Evolutionary conservation across 257 asterid genomes (phyloP), one percentile per base, ranked within the genome.

Genomic region (Solanum piurae): DNA sequence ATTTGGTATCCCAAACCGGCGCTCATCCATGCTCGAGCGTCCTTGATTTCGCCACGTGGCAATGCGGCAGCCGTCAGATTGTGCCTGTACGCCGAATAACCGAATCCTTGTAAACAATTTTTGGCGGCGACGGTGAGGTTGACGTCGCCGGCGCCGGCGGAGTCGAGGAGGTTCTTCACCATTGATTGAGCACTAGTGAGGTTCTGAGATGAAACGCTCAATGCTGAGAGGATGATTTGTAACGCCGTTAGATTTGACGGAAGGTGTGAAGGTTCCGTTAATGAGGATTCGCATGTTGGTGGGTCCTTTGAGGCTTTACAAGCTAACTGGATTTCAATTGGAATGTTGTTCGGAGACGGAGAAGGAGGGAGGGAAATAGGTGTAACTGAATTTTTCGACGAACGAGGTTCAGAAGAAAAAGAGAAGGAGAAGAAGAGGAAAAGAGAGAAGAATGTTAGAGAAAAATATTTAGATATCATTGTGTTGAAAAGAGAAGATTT

Each of bases 21-120:
- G 71, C 87, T 82, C 87, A 44, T 83, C 87, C 87, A 87, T 37
- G 89, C 74, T 10, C 89, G 89, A 6, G 83, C 86, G 58, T 87
- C 87, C 89, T 87, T 87, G 72, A 87, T 64, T 71, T 18, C 85
- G 2, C 80, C 89, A 68, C 72, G 46, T 60, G 68, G 71, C 58
- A 87, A 36, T 8, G 86, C 87, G 7, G 7, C 49, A 14, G 62
- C 83, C 72, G 89, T 87, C 18, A 34, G 40, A 69, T 60, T 44
- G 83, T 64, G 3, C 73, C 89, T 46, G 79, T 87, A 87, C 40
- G 36, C 37, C 9, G 87, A 82, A 34, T 44, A 27, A 7, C 62
- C 46, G 11, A 85, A 29, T 71, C 83, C 83, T 16, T 18, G 71
- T 5, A 86, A 27, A 0, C 83, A 86, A 46, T 31, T 86, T 33